Percentiles rank a stretch among this genome's conserved stretches.
phyloP scores from a whole-genome alignment of 768 basidiomycete genomes.

The Tephrocybe sp. region DNA sequence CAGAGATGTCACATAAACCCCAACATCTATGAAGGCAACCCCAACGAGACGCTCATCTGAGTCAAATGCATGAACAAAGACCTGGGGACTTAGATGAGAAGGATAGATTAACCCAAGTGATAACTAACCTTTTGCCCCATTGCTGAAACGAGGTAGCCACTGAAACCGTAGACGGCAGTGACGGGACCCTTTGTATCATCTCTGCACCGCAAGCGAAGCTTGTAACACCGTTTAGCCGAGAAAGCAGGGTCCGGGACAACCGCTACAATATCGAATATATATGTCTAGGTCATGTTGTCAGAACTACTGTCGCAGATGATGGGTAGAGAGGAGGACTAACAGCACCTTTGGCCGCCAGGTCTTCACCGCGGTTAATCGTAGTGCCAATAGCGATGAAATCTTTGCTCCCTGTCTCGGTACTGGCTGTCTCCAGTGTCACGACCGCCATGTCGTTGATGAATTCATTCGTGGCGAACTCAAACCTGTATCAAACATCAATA shows the following conservation, averaged over 20 bases:
- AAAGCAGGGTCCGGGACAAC: constrained; percentile 72
- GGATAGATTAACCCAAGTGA: background rate
- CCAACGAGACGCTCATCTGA: constrained; percentile 94
- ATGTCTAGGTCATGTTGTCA: constrained; percentile 58
- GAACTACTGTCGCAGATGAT: constrained; percentile 3
- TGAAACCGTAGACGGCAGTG: constrained; percentile 84
- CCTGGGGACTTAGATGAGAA: constrained; percentile 39
- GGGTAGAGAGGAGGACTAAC: constrained; percentile 48
- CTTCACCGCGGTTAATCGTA: constrained; percentile 91
- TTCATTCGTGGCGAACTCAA: constrained; percentile 93
- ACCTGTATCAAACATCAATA: constrained; percentile 44
- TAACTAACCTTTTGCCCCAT: constrained; percentile 17
- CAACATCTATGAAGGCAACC: constrained; percentile 94
- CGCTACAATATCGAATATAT: constrained; percentile 93
- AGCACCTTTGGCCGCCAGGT: constrained; percentile 88
- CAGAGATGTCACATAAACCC: constrained; percentile 88
- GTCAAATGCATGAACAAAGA: constrained; percentile 94
- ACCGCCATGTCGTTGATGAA: constrained; percentile 80
- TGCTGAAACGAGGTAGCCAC: constrained; percentile 75
- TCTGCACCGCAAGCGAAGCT: constrained; percentile 75
- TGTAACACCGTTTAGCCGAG: constrained; percentile 65
- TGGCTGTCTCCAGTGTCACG: constrained; percentile 82
- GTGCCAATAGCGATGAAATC: constrained; percentile 96
- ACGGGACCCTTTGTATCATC: constrained; percentile 96
- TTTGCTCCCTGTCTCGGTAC: constrained; percentile 78